Evolutionary conservation across 148 eudicot species (phyloP), one percentile per base, ranked within the genome.

Genomic region (Nepenthes mirabilis): DNA sequence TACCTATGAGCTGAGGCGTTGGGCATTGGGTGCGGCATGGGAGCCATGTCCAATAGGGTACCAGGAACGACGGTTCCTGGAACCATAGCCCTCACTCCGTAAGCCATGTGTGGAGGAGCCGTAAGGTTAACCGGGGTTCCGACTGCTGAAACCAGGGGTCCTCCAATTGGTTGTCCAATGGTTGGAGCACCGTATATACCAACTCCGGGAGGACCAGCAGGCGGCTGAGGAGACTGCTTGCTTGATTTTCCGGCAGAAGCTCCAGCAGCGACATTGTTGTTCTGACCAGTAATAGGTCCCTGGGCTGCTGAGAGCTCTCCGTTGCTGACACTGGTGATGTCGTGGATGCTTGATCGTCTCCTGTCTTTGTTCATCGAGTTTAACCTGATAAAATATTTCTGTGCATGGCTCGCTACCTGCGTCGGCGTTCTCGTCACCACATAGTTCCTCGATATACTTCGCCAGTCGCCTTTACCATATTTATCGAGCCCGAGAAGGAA

Each of bases 351-450:
- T 9, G 85, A 81, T 68, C 85, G 63, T 68, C 85, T 66, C 64
- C 85, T 62, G 65, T 81, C 85, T 74, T 81, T 81, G 66, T 81
- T 81, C 82, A 77, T 75, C 14, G 85, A 81, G 75, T 81, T 81
- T 65, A 77, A 43, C 58, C 85, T 61, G 37, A 81, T 77, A 49
- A 81, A 81, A 55, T 81, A 81, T 65, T 80, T 80, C 7, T 80
- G 85, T 0, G 85, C 85, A 50, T 80, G 85, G 77, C 85, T 80
- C 11, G 82, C 82, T 47, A 77, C 82, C 65, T 80, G 84, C 6
- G 84, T 80, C n/a, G 84, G 84, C 10, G 84, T 80, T 64, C 88
- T 75, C 2, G 88, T 75, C 65, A 83, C 88, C 73, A 83, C 88
- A 68, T 65, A 83, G 65, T 83, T 80, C 9, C 88, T 72, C 12